Evolutionary conservation across 169 alveolate species (phyloP), one percentile per base, ranked within the genome.

Genomic region (Amoebophrya sp.): DNA sequence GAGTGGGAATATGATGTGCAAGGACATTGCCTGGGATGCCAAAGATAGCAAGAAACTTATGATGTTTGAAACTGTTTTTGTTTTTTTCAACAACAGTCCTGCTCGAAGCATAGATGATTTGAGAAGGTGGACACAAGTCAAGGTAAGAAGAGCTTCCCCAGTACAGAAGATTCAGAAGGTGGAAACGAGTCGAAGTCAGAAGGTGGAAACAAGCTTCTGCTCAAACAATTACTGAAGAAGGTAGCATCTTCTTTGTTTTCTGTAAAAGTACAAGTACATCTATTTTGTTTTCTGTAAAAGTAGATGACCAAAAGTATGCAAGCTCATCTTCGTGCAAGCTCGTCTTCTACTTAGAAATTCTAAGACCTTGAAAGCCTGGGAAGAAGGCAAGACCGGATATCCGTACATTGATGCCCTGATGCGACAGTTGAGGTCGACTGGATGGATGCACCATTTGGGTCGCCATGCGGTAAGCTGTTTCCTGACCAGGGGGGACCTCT

Each of bases 401-500:
- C 96, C 96, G 36, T 89, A 91, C 18, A 92, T 94, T 1, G 96
- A 94, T 78, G 95, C 96, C 41, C 39, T 92, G 18, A 93, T 94
- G 92, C 93, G 95, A 40, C 95, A 94, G 18, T 38, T 93, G 92
- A 92, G 78, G 55, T 92, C 33, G 0, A 90, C 95, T 26, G 96
- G 96, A 40, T 92, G 91, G 89, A 94, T 94, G 95, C 93, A 94
- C 38, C 92, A 94, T 90, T 89, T 93, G 55, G 95, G 93, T n/a
- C 91, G 95, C 39, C 94, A 93, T 94, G 78, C 94, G n/a, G 94
- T 92, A 0, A 94, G 94, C 41, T 94, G 92, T 89, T 94, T 91
- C 77, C 89, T 94, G 41, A 41, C 96, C 40, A 36, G 91, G 89
- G 95, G 94, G 89, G 89, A 93, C 53, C 89, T 89, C 83, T 83